These are phyloP conservation scores for Pogostemon cablin DNA, from an alignment of 257 asterid genomes.

Conservation along the genomic window DNA sequence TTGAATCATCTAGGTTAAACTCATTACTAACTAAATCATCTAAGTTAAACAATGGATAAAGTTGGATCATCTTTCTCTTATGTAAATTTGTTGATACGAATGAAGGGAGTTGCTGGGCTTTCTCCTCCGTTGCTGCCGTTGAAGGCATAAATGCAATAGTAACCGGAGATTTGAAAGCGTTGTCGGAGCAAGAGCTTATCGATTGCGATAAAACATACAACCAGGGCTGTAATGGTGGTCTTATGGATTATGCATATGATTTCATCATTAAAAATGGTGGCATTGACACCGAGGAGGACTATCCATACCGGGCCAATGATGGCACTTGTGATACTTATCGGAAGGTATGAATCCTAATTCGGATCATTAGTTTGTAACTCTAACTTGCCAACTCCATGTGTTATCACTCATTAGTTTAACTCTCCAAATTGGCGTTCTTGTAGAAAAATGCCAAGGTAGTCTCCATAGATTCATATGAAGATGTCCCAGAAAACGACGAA, in stretches of 20 bases:
- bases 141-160: slow-evolving; percentile 85
- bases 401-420: neutral
- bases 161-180: slow-evolving; percentile 55
- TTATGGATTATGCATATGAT: slow-evolving; percentile 80
- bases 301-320: slow-evolving; percentile 71
- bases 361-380: neutral
- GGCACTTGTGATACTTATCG: slow-evolving; percentile 59
- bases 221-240: slow-evolving; percentile 91
- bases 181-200: slow-evolving; percentile 90
- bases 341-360: slow-evolving; percentile 39
- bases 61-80: too few species aligned
- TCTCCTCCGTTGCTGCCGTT: slow-evolving; percentile 80
- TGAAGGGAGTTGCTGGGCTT: slow-evolving; percentile 99
- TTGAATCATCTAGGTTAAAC: too few species aligned
- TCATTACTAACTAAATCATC: too few species aligned
- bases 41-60: too few species aligned
- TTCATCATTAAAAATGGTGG: slow-evolving; percentile 81
- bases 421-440: neutral
- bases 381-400: neutral
- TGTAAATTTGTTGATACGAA: neutral
- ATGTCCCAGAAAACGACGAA: slow-evolving; percentile 75
- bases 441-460: slow-evolving; percentile 83
- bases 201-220: slow-evolving; percentile 69
- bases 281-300: slow-evolving; percentile 74
- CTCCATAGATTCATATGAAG: slow-evolving; percentile 75